Base-by-base conservation (phyloP, 1,284 basidiomycete species). In the Dichomitus squalens region DNA sequence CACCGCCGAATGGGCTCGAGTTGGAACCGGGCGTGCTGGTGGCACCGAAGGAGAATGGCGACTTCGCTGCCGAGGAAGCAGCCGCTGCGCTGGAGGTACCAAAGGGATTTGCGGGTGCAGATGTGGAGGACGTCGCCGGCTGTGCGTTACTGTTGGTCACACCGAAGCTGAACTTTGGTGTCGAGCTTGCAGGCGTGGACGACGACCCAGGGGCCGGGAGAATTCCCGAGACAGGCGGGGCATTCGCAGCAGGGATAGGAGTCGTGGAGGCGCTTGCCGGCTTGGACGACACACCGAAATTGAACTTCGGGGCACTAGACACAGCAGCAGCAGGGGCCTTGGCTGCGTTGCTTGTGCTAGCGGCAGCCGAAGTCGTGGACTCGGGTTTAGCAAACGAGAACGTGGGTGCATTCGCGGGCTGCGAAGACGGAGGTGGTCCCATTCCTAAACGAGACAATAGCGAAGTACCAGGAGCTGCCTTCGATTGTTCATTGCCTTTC, bases 141-240 rank as follows among this genome's bases (percentile, higher is more conserved):
- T 61, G 59, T 4, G 65, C 40, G 40, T 46, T 39, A 12, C 25
- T 11, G 49, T 46, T 53, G 47, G 47, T 21, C 29, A 48, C 31
- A 16, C 64, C 65, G 56, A 76, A 76, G 49, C 52, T 70, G 54
- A 72, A 70, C 52, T 70, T 73, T 14, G 43, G 64, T 6, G 52
- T 29, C 5, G 56, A 38, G 0, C 57, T 54, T 16, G 58, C 23
- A 21, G 63, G 20, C 14, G 55, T 49, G 1, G 63, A 7, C 14
- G 57, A 31, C 3, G 58, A 39, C 12, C 36, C 43, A 29, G 49
- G 21, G 8, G 58, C 29, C 21, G 51, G 20, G 20, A 48, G 29
- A 27, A 18, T 20, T 27, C 25, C 7, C 14, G 49, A n/a, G 25
- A 44, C 18, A 12, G 38, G 20, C 20, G 50, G 33, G 16, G 63